phyloP scores from a whole-genome alignment of 139 green algal genomes.

The Yamagishiella unicocca region DNA sequence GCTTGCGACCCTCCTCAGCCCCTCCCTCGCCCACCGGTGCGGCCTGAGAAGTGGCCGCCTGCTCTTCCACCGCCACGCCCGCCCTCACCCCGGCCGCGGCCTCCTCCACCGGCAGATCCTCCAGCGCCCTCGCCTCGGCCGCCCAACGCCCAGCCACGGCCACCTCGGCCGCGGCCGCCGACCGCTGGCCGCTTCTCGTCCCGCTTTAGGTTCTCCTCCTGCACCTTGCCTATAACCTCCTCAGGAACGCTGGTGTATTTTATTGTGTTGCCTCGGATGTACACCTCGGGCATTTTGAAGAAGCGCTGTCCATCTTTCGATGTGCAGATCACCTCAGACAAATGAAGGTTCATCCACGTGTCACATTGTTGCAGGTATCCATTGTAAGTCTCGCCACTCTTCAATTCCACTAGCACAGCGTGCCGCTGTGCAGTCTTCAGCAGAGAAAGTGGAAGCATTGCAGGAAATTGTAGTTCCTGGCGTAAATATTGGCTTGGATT shows the following conservation, averaged over 20 bases:
- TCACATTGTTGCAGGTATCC: slow-evolving; percentile 96
- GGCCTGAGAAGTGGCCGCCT: neutral
- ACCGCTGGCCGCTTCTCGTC: slow-evolving; percentile 50
- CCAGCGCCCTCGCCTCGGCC: slow-evolving; percentile 43
- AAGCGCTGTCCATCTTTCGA: slow-evolving; percentile 97
- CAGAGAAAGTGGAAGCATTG: slow-evolving; percentile 91
- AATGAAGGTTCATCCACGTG: slow-evolving; percentile 99
- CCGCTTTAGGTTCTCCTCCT: slow-evolving; percentile 78
- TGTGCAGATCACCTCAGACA: slow-evolving; percentile 98
- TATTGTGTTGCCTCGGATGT: slow-evolving; percentile 98
- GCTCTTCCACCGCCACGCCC: slow-evolving; percentile 20
- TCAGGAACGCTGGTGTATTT: slow-evolving; percentile 99
- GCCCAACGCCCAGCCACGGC: slow-evolving; percentile 38
- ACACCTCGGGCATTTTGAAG: slow-evolving; percentile 95
- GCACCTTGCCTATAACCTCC: slow-evolving; percentile 94
- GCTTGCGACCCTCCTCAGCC: too few relatives aligned
- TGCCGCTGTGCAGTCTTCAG: slow-evolving; percentile 90
- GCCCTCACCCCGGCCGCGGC: slow-evolving; percentile 25
- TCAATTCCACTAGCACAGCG: slow-evolving; percentile 96
- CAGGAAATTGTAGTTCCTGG: too few relatives aligned
- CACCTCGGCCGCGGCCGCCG: slow-evolving; percentile 34
- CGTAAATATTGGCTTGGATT: neutral
- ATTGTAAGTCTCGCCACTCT: slow-evolving; percentile 99
- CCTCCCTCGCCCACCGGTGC: neutral
- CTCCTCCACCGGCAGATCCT: neutral